Evolutionary conservation across 306 rosid genomes (phyloP).

Genomic region (Dalbergia cochinchinensis): DNA sequence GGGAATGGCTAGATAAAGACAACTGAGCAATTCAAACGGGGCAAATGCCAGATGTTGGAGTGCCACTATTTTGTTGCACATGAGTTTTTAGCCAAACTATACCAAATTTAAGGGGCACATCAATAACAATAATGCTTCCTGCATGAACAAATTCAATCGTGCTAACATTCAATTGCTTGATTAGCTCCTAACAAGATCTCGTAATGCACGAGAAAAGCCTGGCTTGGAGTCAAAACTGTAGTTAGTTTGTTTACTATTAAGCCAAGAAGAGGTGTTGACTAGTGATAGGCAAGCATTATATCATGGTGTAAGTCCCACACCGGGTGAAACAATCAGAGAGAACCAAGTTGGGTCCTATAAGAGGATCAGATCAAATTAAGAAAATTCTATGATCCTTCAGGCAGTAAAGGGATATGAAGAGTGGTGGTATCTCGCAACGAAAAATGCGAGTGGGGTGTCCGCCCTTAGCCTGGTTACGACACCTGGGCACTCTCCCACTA

Average conservation of each 20-base stretch:
- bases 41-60: background rate
- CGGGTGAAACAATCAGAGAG: background rate
- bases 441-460: conserved; percentile 67
- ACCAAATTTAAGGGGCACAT: background rate
- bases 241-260: background rate
- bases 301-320: conserved; percentile 55
- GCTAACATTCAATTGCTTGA: background rate
- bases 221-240: background rate
- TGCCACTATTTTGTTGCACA: background rate
- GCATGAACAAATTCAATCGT: background rate
- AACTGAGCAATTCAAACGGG: background rate
- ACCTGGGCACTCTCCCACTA: conserved; percentile 52
- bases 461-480: conserved; percentile 93
- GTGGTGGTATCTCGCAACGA: conserved; percentile 56
- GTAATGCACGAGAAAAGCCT: background rate
- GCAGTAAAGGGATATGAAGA: conserved; percentile 86
- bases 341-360: conserved; percentile 38
- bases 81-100: background rate
- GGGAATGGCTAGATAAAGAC: background rate
- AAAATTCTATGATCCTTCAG: conserved; percentile 61
- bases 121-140: background rate
- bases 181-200: background rate
- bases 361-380: rapidly evolving
- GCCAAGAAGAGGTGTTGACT: background rate
- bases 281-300: no score